Evolutionary conservation across 1,139 yeast genomes (phyloP), one percentile per base, ranked within the genome.

Genomic region (Zygoascus hellenicus): DNA sequence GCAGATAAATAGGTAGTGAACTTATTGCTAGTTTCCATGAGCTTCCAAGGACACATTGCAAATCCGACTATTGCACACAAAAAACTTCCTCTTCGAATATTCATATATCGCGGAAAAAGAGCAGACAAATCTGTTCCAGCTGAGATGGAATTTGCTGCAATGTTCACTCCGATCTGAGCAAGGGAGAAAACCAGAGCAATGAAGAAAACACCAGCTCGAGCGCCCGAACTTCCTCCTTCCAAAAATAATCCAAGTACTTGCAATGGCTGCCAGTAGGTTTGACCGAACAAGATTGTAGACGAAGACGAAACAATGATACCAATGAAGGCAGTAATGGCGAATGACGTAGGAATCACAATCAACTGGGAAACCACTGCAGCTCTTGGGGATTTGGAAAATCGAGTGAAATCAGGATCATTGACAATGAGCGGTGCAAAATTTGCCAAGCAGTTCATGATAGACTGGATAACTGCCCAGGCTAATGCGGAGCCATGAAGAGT

Each of bases 121-220:
- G 96, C 95, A 10, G 96, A 78, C 69, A 87, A 78, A 67, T 89
- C 96, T 2, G 95, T 88, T 62, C 96, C 96, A 46, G 94, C 92
- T 3, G 95, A 81, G 46, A 89, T 71, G 5, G 95, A 83, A 67
- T 89, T 89, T 11, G 96, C 96, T 31, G 94, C 80, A 53, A 89
- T 84, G 62, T 89, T 89, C 11, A 95, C 84, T 63, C 96, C 96
- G 54, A 87, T 70, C 67, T 88, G 96, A 13, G 96, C 95, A 50
- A 87, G 66, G 1, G 89, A 84, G 68, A 88, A 85, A 1, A 87
- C 88, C 41, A 80, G 69, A 4, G 89, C 76, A 55, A 88, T 81
- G 52, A 89, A 73, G 65, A 89, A 89, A 1, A 83, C 95, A 55
- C 96, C 97, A 15, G 89, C 95, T 60, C 95, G 75, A 46, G 89